Conservation (phyloP, 1,284 basidiomycete genomes). For the Stereum hirsutum region DNA sequence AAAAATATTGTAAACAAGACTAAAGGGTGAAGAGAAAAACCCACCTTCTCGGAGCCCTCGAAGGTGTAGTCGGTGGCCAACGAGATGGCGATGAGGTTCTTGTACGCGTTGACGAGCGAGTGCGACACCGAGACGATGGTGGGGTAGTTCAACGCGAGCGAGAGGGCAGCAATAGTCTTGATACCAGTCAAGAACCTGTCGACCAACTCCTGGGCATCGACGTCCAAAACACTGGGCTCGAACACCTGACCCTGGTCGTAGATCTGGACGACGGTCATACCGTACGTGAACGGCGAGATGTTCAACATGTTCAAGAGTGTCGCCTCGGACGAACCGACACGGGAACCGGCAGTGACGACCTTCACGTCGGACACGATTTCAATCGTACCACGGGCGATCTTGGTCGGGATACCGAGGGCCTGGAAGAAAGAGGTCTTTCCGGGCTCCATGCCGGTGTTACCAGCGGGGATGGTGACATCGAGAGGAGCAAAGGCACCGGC, state of each 20-base stretch:
- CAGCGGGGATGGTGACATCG: conserved; percentile 88
- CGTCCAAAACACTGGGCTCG: conserved; percentile 86
- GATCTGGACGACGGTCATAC: conserved; percentile 94
- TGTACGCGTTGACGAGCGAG: conserved; percentile 97
- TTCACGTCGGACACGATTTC: conserved; percentile 98
- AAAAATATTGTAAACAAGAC: conserved; percentile 9
- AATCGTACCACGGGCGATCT: conserved; percentile 99
- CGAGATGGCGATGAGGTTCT: conserved; percentile 91
- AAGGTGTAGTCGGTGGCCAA: conserved; percentile 94
- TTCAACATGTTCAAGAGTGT: conserved; percentile 99
- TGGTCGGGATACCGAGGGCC: conserved; percentile 98
- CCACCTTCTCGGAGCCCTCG: conserved; percentile 89
- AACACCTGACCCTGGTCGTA: conserved; percentile 91
- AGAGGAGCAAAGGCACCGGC: conserved; percentile 93
- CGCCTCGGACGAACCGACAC: conserved; percentile 96
- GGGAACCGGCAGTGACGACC: conserved; percentile 86
- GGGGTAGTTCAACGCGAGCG: conserved; percentile 92
- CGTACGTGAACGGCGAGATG: conserved; percentile 98
- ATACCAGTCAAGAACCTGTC: conserved; percentile 88
- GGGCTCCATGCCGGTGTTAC: conserved; percentile 99
- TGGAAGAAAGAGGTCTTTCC: conserved; percentile 99
- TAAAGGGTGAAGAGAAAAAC: conserved; percentile 2
- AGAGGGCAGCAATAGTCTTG: conserved; percentile 95
- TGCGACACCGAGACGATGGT: conserved; percentile 92
- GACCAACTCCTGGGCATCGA: conserved; percentile 87